Evolutionary conservation across 1,139 yeast species (phyloP), one percentile per base, ranked within the genome.

Genomic region (Geotrichum europaeum): DNA sequence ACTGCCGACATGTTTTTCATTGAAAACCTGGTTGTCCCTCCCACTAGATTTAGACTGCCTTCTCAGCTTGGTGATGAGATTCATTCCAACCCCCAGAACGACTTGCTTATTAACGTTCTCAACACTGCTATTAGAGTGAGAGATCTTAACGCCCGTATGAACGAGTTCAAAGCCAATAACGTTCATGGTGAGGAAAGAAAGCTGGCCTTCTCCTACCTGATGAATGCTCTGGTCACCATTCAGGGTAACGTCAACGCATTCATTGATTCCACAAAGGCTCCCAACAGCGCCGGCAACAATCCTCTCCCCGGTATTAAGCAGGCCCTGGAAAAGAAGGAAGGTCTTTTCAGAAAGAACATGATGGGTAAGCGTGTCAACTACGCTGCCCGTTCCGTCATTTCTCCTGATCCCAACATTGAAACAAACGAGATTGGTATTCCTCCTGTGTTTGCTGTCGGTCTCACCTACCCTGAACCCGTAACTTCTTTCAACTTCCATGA

Each of bases 341-440:
- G 99, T 74, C 81, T 94, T 68, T 94, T 94, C 80, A 86, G 99
- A 80, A 94, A 92, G 75, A 97, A 95, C 72, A 94, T 95, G 99
- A 95, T 95, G 99, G 99, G 99, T 75, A 95, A 95, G 81, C 90
- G 99, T 79, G 99, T 95, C 63, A 95, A 95, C 74, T 92, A 89
- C 71, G 98, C 99, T 63, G 99, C 99, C 57, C 89, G 99, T 76
- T 92, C 99, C 15, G 99, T 95, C 69, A 95, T 95, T 77, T 92
- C 99, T 6, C 99, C 99, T 4, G 99, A 95, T 78, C 99, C 99
- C 62, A 94, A 89, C 78, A 82, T 95, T 70, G 99, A 94, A 77
- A 94, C 99, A 20, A 89, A 92, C 73, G 97, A 95, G 76, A 94
- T 95, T 72, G 99, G 99, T 77, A 95, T 95, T 59, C 99, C 99